Evolutionary conservation across 345 rosid species (phyloP), one percentile per base, ranked within the genome.

Genomic region (Lepidium didymum): DNA sequence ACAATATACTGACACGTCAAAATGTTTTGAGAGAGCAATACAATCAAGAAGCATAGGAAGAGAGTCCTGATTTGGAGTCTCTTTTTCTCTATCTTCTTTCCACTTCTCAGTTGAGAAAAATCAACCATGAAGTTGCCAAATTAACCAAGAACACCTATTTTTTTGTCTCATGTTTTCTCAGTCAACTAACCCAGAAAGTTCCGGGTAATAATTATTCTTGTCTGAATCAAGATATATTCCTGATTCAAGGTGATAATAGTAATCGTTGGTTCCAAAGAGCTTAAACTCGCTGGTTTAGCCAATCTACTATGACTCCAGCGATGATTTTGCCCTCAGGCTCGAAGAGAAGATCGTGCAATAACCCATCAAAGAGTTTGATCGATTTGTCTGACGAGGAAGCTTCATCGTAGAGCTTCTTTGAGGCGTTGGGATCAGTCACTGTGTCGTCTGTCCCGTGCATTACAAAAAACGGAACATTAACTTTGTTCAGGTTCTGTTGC

Each of bases 381-480:
- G 84, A 83, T 68, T 94, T 94, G 78, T 85, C 90, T 13, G 78
- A 58, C 0, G 97, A 87, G 10, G 87, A 75, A n/a, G 97, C 97
- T 69, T 86, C 89, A 1, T 75, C 74, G 68, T 85, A 85, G 31
- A 94, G 64, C 71, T 81, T 86, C 49, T 77, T 57, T 6, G 95
- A 81, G 53, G 96, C 93, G 51, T 68, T 73, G 0, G 99, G 99
- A 65, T 94, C 96, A 9, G 96, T 94, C 47, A 91, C 86, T 0
- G 84, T 83, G 46, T 94, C 99, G 1, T 82, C 81, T 14, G 87
- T 85, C 25, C 99, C 99, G 41, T 94, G 99, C 72, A 94, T 91
- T 8, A 94, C 86, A 27, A 94, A 77, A 75, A 91, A 91, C 3
- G 96, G 93, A 10, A 89, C 81, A 6, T 75, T 82, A 70, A 94